Evolutionary conservation across 495 filamentous ascomycete species (phyloP), one percentile per base, ranked within the genome.

Genomic region (Friedmanniomyces simplex): DNA sequence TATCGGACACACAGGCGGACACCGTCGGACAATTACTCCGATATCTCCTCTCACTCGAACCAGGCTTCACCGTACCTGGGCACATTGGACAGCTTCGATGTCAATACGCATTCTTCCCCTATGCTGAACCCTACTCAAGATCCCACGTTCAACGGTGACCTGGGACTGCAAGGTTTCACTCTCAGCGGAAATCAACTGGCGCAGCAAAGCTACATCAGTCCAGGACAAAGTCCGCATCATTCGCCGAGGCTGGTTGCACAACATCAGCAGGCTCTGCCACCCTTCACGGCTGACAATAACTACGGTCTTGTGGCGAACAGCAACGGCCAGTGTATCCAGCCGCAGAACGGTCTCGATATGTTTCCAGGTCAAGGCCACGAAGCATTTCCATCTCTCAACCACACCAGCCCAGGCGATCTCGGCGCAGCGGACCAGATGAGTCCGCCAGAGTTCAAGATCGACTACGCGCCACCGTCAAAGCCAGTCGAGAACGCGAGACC

Each of bases 361-460:
- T 90, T 79, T 73, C 78, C 69, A 34, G 73, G 58, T 68, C 73
- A 65, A 10, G 51, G 57, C 5, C 68, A 70, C 22, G 84, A 87
- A 62, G 70, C 60, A 13, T 85, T 85, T 64, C 81, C 79, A 4
- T 66, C 73, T 28, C 67, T 81, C 28, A 71, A 72, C 48, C 76
- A 78, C 50, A 70, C 77, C 48, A 68, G 57, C 37, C 74, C 71
- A 51, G 72, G 72, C 42, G 84, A 86, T 46, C 79, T 86, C 63
- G 81, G 81, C n/a, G 79, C 83, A 59, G 79, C 81, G 11, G 83
- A 84, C 36, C 82, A 87, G 60, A 87, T 90, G 75, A 83, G 83
- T 7, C 87, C 89, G 34, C 89, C 89, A 0, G 87, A 89, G 42
- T 96, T 98, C 68, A 93, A 90, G 65, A 89, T 98, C 62, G 85